Conservation (phyloP, 805 yeast genomes). For the Hanseniaspora mollemarum region DNA sequence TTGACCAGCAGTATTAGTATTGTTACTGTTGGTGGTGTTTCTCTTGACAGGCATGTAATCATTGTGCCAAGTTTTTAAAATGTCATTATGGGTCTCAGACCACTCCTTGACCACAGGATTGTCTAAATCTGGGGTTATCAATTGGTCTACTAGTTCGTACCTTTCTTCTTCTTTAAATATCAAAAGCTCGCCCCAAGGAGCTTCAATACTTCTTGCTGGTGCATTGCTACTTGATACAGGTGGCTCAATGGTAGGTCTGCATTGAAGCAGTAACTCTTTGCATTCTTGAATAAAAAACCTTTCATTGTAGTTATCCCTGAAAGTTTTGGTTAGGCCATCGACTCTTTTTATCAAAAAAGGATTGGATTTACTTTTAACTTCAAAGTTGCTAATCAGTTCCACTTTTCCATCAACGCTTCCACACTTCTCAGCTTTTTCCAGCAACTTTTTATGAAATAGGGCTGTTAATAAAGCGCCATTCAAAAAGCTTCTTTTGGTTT, state of each 20-base stretch:
- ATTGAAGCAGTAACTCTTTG: slow-evolving; percentile 58
- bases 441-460: slow-evolving; percentile 23
- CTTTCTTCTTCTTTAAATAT: slow-evolving; percentile 48
- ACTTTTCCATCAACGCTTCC: background rate
- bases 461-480: slow-evolving; percentile 53
- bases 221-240: slow-evolving; percentile 22
- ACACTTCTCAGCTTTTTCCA: slow-evolving; percentile 23
- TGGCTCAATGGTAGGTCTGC: slow-evolving; percentile 26
- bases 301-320: slow-evolving; percentile 44
- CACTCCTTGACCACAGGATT: slow-evolving; percentile 32
- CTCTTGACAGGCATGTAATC: slow-evolving; percentile 70
- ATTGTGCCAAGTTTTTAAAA: slow-evolving; percentile 40
- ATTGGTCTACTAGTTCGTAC: slow-evolving; percentile 53
- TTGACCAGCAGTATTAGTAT: slow-evolving; percentile 22
- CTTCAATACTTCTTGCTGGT: slow-evolving; percentile 46
- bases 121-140: slow-evolving; percentile 48
- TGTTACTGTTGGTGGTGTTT: slow-evolving; percentile 28
- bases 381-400: slow-evolving; percentile 28
- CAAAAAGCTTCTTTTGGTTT: slow-evolving; percentile 57
- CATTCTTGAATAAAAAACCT: slow-evolving; percentile 52
- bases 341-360: slow-evolving; percentile 19
- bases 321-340: slow-evolving; percentile 31
- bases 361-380: slow-evolving; percentile 22
- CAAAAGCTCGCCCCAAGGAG: slow-evolving; percentile 63
- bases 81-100: slow-evolving; percentile 41